These are phyloP conservation scores for Rubus parviflorus DNA, from an alignment of 306 rosid species.

Conservation along the genomic window DNA sequence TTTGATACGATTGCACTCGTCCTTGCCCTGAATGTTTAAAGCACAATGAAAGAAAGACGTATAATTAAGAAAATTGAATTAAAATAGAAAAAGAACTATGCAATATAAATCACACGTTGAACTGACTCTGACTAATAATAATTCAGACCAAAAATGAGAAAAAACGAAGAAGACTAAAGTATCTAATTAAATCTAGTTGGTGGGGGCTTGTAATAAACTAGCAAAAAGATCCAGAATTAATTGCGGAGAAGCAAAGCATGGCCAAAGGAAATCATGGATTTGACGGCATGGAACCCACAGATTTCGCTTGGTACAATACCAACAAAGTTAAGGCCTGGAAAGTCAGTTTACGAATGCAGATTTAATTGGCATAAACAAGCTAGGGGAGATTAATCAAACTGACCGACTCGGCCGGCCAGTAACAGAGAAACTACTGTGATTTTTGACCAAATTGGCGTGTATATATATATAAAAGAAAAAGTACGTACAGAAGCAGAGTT, in stretches of 20 bases:
- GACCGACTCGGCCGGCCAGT: neutral
- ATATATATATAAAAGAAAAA: neutral
- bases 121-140: neutral
- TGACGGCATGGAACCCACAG: constrained; percentile 17
- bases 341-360: neutral
- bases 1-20: too few relatives aligned
- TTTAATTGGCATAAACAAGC: neutral
- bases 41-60: neutral
- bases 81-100: neutral
- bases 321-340: neutral
- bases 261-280: neutral
- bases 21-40: too few relatives aligned
- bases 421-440: neutral
- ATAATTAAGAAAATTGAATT: neutral
- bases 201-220: neutral
- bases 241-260: constrained; percentile 2
- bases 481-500: neutral
- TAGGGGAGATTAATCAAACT: neutral
- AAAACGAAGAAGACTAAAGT: neutral
- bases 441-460: neutral
- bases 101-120: neutral
- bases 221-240: neutral
- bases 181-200: neutral
- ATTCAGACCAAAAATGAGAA: neutral
- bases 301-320: neutral